These are phyloP conservation scores for Kodamaea sagamina DNA, from an alignment of 805 yeast species.

Conservation along the genomic window DNA sequence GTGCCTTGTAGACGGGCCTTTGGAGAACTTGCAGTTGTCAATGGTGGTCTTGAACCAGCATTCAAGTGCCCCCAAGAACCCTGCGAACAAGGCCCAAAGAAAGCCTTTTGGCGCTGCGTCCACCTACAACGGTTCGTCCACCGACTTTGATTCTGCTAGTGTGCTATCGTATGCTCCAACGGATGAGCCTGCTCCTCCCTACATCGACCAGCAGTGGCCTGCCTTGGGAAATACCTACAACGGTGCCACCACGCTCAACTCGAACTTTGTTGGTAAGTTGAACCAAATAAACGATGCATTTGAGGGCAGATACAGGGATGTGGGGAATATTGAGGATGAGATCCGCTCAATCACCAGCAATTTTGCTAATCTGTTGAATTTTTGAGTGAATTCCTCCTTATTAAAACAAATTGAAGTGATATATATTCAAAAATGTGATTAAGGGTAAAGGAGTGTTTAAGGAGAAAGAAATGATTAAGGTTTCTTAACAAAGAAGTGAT, in stretches of 20 bases:
- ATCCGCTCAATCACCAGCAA: slow-evolving; percentile 40
- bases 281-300: slow-evolving; percentile 21
- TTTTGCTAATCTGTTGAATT: slow-evolving; percentile 29
- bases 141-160: slow-evolving; percentile 32
- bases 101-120: slow-evolving; percentile 17
- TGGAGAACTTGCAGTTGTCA: slow-evolving; percentile 75
- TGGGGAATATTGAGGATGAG: slow-evolving; percentile 30
- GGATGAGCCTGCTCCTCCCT: not conserved
- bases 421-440: not conserved
- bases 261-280: slow-evolving; percentile 39
- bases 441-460: not conserved
- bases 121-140: slow-evolving; percentile 11
- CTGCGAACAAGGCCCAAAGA: slow-evolving; percentile 4
- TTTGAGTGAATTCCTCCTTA: no score
- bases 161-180: slow-evolving; percentile 24
- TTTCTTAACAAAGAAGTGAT: no score
- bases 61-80: not conserved
- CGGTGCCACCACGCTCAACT: slow-evolving; percentile 18
- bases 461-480: not conserved
- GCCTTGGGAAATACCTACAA: slow-evolving; percentile 20
- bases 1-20: slow-evolving; percentile 85
- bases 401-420: not conserved
- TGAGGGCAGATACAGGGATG: slow-evolving; percentile 11
- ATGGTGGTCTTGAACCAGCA: slow-evolving; percentile 49
- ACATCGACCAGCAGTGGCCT: slow-evolving; percentile 28